Percentiles rank a stretch among this genome's conserved stretches.
Conservation (phyloP, 768 basidiomycete species). For the Termitomyces sp. region DNA sequence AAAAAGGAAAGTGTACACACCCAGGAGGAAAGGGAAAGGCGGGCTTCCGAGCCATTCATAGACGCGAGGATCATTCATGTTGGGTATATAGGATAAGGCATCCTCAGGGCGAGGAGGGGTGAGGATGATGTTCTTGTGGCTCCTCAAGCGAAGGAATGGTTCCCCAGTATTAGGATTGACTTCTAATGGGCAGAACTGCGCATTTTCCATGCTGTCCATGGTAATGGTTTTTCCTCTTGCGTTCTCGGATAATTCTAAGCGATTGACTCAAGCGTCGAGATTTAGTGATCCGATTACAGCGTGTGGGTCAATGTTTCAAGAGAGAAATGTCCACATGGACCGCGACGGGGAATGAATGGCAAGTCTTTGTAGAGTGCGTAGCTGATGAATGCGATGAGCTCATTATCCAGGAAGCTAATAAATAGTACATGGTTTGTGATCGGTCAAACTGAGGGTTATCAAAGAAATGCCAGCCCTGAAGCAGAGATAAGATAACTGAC, state of each 20-base stretch:
- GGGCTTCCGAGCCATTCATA: slow-evolving; percentile 40
- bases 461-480: neutral
- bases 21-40: slow-evolving; percentile 48
- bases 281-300: neutral
- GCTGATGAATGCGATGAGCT: neutral
- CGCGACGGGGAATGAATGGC: neutral
- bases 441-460: no score
- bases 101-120: slow-evolving; percentile 49
- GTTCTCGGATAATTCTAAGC: neutral
- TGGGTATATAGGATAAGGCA: slow-evolving; percentile 17
- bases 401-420: neutral
- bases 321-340: neutral
- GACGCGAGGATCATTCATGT: slow-evolving; percentile 49
- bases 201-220: slow-evolving; percentile 12
- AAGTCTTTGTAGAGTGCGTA: neutral
- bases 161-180: slow-evolving; percentile 29
- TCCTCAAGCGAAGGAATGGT: slow-evolving; percentile 45
- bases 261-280: neutral
- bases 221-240: neutral
- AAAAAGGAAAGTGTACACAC: slow-evolving; percentile 18
- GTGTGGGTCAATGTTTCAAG: neutral
- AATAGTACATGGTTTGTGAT: no score
- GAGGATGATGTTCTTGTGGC: slow-evolving; percentile 51
- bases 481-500: neutral
- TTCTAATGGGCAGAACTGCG: slow-evolving; percentile 27